Percentiles rank a stretch among this genome's conserved stretches.
Evolutionary conservation across 352 stramenopile genomes (phyloP).

Genomic region (Blastocystis sp.): DNA sequence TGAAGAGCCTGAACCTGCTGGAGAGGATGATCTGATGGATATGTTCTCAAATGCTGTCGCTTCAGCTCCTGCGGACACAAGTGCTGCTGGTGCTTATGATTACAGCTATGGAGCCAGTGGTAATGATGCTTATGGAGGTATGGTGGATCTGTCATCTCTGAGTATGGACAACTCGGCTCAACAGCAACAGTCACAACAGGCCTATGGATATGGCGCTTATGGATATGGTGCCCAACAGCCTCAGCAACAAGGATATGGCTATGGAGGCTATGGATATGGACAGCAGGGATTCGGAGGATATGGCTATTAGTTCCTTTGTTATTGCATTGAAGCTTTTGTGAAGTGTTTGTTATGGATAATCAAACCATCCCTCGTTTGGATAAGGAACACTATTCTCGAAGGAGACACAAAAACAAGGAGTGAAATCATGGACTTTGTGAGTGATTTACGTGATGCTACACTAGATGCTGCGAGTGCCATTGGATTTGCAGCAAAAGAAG

Average conservation of each 20-base stretch:
- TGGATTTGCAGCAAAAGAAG: conserved; percentile 45
- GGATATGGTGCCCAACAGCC: not conserved
- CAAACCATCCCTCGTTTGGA: no score
- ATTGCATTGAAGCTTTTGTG: not conserved
- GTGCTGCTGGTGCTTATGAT: not conserved
- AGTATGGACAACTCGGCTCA: not conserved
- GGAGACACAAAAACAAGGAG: no score
- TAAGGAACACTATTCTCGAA: no score
- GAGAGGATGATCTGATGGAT: conserved; percentile 35
- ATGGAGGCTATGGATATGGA: conserved; percentile 40
- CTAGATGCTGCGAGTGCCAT: conserved; percentile 52
- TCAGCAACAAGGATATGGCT: not conserved
- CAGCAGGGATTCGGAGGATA: conserved; percentile 53
- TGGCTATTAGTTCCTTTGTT: conserved; percentile 15
- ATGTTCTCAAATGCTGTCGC: not conserved
- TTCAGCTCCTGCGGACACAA: not conserved
- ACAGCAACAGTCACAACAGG: conserved; percentile 16
- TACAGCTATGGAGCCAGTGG: conserved; percentile 11
- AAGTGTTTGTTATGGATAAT: conserved; percentile 14
- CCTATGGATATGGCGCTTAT: not conserved
- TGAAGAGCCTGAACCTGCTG: conserved; percentile 1
- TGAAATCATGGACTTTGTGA: conserved; percentile 52
- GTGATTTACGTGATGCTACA: conserved; percentile 54
- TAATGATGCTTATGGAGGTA: not conserved
- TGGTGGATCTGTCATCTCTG: conserved; percentile 29